Percentiles rank a stretch among this genome's conserved stretches.
phyloP scores from a whole-genome alignment of 1,284 basidiomycete genomes.

The Clitocybe nebularis region DNA sequence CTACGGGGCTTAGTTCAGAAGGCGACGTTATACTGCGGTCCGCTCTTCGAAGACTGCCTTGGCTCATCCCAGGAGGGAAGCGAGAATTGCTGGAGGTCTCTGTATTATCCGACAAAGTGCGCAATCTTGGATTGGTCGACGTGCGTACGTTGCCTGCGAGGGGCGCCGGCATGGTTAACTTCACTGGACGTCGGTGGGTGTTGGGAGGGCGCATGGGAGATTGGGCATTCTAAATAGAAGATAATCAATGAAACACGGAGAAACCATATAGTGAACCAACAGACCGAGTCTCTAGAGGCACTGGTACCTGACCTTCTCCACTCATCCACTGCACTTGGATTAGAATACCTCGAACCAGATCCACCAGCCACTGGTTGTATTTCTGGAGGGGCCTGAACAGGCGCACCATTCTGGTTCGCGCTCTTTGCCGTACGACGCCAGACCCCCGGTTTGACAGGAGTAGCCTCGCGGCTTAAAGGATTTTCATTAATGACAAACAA shows the following conservation, averaged over 20 bases:
- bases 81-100: conserved; percentile 2
- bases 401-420: conserved; percentile 5
- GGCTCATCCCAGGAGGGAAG: neutral
- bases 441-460: conserved; percentile 20
- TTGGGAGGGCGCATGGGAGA: conserved; percentile 8
- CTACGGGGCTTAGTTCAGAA: conserved; percentile 12
- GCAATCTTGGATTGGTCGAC: conserved; percentile 2
- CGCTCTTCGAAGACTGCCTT: conserved; percentile 4
- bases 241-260: neutral
- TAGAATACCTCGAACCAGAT: conserved; percentile 13
- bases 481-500: conserved; percentile 35
- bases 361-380: conserved; percentile 5
- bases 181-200: conserved; percentile 13
- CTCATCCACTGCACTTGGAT: conserved; percentile 14
- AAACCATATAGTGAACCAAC: conserved; percentile 11
- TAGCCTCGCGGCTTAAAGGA: conserved; percentile 26
- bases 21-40: neutral
- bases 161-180: conserved; percentile 19
- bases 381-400: too few relatives aligned
- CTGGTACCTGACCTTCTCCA: conserved; percentile 18
- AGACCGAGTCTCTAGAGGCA: conserved; percentile 15
- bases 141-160: conserved; percentile 8
- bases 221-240: conserved; percentile 3
- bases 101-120: conserved; percentile 6
- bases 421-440: conserved; percentile 5